Evolutionary conservation across 2,329 filamentous ascomycete species (phyloP).

Genomic region (Alternaria panax): DNA sequence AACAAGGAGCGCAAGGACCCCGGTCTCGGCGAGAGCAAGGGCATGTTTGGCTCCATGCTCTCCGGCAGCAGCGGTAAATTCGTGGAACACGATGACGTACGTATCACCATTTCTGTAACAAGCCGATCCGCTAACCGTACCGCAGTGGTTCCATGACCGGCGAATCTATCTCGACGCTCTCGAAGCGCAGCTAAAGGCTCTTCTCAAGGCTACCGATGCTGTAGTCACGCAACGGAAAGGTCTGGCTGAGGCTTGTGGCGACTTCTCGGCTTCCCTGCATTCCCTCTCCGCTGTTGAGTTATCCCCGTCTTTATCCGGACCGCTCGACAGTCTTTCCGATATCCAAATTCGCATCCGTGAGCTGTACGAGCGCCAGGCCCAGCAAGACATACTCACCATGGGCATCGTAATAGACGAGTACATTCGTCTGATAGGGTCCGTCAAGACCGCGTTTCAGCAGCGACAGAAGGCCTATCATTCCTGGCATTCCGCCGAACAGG

Average conservation of each 20-base stretch:
- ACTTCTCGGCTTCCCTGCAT: conserved; percentile 93
- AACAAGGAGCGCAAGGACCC: conserved; percentile 94
- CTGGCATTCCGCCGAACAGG: conserved; percentile 90
- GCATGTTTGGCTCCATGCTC: conserved; percentile 85
- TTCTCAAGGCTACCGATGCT: conserved; percentile 92
- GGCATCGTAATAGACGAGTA: conserved; percentile 99
- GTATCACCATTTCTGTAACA: conserved; percentile 41
- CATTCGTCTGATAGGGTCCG: conserved; percentile 91
- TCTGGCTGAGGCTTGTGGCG: conserved; percentile 89
- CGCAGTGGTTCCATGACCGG: conserved; percentile 95
- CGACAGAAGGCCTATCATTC: conserved; percentile 95
- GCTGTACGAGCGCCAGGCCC: conserved; percentile 93
- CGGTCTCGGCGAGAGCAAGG: conserved; percentile 86
- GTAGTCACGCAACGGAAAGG: conserved; percentile 93
- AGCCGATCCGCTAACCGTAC: conserved; percentile 15
- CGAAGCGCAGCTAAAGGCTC: conserved; percentile 86
- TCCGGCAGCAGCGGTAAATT: conserved; percentile 81
- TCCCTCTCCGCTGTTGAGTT: conserved; percentile 91
- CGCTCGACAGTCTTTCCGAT: conserved; percentile 89
- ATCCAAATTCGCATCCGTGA: conserved; percentile 93
- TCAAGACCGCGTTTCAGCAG: conserved; percentile 91
- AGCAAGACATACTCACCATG: conserved; percentile 94
- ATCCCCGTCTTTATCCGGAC: conserved; percentile 84
- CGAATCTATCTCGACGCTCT: conserved; percentile 93
- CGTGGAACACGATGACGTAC: conserved; percentile 93